Base-by-base conservation (phyloP, 805 yeast species). In the Teunomyces lycoperdinae region DNA sequence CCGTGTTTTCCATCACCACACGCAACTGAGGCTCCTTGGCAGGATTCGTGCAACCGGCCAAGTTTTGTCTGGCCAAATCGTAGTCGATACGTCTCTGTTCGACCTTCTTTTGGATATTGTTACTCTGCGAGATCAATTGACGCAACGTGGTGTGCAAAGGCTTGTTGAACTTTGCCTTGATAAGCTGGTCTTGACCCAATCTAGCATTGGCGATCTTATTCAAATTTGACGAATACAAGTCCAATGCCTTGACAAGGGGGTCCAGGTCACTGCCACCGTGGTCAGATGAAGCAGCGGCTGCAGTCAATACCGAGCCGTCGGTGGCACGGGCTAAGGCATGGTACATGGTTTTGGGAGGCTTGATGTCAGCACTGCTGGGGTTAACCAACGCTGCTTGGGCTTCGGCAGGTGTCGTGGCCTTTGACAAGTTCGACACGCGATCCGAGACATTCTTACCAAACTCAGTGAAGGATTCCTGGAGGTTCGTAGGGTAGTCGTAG, bases 321-420 rank as follows among this genome's bases (percentile, higher is more conserved):
- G 92, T 79, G 35, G 92, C 91, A 49, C 92, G 80, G 41, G 89
- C 79, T 50, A 88, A 71, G 5, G 96, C 95, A 63, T 87, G 92
- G 66, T 85, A 84, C 60, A 88, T 74, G 11, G 96, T 89, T 74
- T 87, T 86, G 57, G 95, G 96, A 40, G 81, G 76, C 58, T 78
- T 71, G 62, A 83, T 68, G 55, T 73, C 73, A 24, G 74, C 70
- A 9, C 58, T 60, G 13, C 54, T 51, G 11, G 70, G 66, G 46
- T 78, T 71, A 35, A 86, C 70, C 52, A 73, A 63, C 10, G 88
- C 86, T 10, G 86, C 80, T 70, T 88, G 94, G 4, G 91, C 92
- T 63, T 88, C 96, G n/a, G 82, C 78, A 1, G 92, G 88, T 20
- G 86, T 77, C 42, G 85, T 77, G 10, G 90, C 96, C 61, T 77